phyloP scores from a whole-genome alignment of 495 filamentous ascomycete species.

The Xylaria venustula region DNA sequence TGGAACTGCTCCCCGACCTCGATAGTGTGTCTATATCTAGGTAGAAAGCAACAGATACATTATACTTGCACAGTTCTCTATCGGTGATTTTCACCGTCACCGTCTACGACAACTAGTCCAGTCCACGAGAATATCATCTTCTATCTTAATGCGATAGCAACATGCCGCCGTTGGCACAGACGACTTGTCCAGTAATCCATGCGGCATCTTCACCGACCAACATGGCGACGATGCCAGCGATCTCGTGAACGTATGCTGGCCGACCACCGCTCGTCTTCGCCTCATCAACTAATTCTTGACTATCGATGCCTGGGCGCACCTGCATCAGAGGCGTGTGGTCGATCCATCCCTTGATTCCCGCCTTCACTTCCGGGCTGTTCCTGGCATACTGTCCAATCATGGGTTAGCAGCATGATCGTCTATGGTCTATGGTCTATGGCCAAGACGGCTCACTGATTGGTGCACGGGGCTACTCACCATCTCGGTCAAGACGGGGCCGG shows the following conservation, averaged over 20 bases:
- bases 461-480: conserved; percentile 52
- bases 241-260: conserved; percentile 68
- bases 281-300: conserved; percentile 58
- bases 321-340: conserved; percentile 66
- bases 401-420: not conserved
- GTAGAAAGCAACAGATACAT: too few species aligned
- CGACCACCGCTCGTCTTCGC: conserved; percentile 59
- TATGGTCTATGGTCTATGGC: too few species aligned
- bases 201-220: conserved; percentile 68
- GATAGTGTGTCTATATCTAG: too few species aligned
- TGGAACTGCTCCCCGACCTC: too few species aligned
- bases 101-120: too few species aligned
- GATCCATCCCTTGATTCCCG: conserved; percentile 50
- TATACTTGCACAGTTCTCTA: too few species aligned
- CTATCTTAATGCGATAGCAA: too few species aligned
- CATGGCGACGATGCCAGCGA: conserved; percentile 86
- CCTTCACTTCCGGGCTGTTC: conserved; percentile 41
- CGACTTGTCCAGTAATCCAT: conserved; percentile 83
- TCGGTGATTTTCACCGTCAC: too few species aligned
- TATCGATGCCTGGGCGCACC: conserved; percentile 54
- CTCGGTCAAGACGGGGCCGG: conserved; percentile 80
- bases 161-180: conserved; percentile 88
- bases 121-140: too few species aligned
- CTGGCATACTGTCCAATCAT: conserved; percentile 16
- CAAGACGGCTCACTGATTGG: not conserved